Conservation (phyloP, 2,329 filamentous ascomycete species). For the Nemania bipapillata region DNA sequence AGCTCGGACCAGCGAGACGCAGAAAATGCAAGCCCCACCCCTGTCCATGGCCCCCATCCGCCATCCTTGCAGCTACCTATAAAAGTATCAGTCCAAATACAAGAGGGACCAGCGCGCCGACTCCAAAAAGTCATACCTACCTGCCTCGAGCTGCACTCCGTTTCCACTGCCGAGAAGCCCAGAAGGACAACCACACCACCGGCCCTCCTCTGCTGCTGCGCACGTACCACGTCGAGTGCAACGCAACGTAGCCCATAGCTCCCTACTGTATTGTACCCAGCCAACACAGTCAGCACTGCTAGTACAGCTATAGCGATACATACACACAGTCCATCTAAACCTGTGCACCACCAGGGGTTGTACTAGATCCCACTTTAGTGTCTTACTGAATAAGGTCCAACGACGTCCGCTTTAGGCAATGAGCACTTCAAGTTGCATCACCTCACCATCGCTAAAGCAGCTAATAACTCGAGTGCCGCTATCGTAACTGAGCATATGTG, state of each 20-base stretch:
- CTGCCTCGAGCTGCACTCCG: conserved; percentile 40
- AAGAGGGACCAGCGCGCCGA: conserved; percentile 47
- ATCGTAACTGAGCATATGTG: conserved; percentile 25
- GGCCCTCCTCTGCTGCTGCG: conserved; percentile 16
- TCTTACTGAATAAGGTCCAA: conserved; percentile 24
- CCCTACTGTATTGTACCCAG: background rate
- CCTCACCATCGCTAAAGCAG: conserved; percentile 23
- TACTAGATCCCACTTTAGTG: conserved; percentile 23
- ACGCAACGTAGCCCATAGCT: background rate
- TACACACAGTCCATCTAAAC: background rate
- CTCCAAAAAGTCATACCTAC: conserved; percentile 43
- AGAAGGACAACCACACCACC: conserved; percentile 23
- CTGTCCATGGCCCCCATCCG: conserved; percentile 36
- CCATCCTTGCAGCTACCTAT: conserved; percentile 45
- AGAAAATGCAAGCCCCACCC: conserved; percentile 41
- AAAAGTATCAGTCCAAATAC: conserved; percentile 48
- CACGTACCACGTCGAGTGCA: conserved; percentile 38
- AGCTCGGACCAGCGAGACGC: conserved; percentile 38
- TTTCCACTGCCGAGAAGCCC: conserved; percentile 37
- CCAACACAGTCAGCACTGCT: no score
- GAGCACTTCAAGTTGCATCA: conserved; percentile 28
- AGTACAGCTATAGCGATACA: no score
- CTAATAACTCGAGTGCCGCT: conserved; percentile 21
- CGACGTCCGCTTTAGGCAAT: conserved; percentile 39
- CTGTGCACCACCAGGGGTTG: conserved; percentile 8